Conservation (phyloP, 2,329 filamentous ascomycete species). For the Monilinia laxa region DNA sequence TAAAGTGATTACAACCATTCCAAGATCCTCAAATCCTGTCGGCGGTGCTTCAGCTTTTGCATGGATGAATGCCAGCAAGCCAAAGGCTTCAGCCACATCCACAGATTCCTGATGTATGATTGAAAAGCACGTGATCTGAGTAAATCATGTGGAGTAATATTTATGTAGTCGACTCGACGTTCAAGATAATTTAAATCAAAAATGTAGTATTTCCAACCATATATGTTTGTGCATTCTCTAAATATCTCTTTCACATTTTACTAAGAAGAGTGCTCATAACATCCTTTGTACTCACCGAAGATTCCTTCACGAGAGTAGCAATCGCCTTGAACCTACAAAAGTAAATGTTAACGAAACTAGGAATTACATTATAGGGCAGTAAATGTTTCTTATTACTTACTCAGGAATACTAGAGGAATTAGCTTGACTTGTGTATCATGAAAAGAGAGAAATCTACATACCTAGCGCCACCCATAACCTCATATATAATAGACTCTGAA, state of each 20-base stretch:
- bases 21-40: constrained; percentile 73
- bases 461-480: constrained; percentile 79
- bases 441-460: background rate
- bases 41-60: constrained; percentile 92
- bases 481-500: constrained; percentile 87
- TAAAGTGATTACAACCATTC: constrained; percentile 39
- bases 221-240: background rate
- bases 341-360: background rate
- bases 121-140: background rate
- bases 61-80: constrained; percentile 68
- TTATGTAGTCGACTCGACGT: background rate
- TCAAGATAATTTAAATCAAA: constrained; percentile 1
- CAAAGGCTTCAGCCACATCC: constrained; percentile 29
- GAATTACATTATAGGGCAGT: background rate
- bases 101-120: constrained; percentile 19
- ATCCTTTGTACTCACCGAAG: constrained; percentile 65
- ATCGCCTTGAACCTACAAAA: constrained; percentile 57
- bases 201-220: background rate
- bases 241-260: constrained; percentile 45
- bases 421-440: background rate
- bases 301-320: constrained; percentile 76
- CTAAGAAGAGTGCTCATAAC: constrained; percentile 65
- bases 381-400: constrained; percentile 43
- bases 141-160: constrained; percentile 4
- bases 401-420: constrained; percentile 49